Evolutionary conservation across 805 yeast species (phyloP).

Genomic region (Starmerella bombicola): DNA sequence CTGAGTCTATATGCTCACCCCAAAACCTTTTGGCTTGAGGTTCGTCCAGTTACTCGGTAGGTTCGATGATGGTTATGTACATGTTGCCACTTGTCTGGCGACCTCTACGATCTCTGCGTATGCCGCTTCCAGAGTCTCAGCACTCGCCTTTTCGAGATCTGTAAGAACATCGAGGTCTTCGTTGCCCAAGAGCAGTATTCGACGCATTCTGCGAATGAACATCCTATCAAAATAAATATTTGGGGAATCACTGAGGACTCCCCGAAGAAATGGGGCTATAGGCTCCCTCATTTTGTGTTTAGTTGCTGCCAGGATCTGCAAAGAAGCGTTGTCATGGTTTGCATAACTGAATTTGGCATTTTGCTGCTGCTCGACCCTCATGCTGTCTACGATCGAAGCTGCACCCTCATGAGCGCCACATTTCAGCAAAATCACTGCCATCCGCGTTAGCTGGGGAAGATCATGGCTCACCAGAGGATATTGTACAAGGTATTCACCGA

Average conservation of each 20-base stretch:
- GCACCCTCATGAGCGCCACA: conserved; percentile 9
- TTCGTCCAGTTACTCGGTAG: too few relatives aligned
- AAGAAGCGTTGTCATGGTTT: conserved; percentile 15
- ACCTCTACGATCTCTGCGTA: conserved; percentile 1
- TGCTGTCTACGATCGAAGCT: conserved; percentile 9
- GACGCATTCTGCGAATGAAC: conserved; percentile 4
- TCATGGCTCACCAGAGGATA: conserved; percentile 20
- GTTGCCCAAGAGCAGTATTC: conserved; percentile 4
- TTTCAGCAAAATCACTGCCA: conserved; percentile 13
- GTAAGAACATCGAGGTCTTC: conserved; percentile 9
- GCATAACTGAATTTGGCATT: conserved; percentile 1
- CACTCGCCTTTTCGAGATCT: conserved; percentile 7
- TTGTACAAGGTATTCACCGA: conserved; percentile 18
- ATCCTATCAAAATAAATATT: conserved; percentile 10
- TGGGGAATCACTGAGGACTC: conserved; percentile 5
- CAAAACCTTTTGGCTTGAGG: too few relatives aligned
- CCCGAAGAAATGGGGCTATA: conserved; percentile 9
- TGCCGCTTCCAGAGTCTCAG: background rate
- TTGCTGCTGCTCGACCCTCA: conserved; percentile 5
- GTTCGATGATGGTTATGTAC: too few relatives aligned
- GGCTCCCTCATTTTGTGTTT: conserved; percentile 3
- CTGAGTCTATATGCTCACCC: too few relatives aligned
- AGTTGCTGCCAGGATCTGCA: conserved; percentile 10
- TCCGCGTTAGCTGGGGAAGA: conserved; percentile 16
- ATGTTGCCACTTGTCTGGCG: background rate